These are phyloP conservation scores for Clavaria fumosa DNA, from an alignment of 768 basidiomycete species.

Conservation along the genomic window DNA sequence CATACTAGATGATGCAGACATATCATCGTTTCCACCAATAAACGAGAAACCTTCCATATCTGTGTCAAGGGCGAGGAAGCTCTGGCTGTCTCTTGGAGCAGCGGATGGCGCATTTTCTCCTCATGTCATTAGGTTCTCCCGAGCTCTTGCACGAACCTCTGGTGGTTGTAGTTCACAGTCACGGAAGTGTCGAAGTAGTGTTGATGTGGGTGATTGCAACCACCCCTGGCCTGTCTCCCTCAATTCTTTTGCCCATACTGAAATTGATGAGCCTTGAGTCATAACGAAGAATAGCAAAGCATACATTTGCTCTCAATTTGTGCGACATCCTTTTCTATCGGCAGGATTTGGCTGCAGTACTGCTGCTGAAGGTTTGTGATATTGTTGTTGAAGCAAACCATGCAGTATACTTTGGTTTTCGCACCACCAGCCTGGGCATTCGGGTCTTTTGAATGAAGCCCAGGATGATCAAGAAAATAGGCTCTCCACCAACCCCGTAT, in stretches of 20 bases:
- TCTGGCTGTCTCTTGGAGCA: not conserved
- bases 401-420: not conserved
- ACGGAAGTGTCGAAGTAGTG: not conserved
- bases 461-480: conserved; percentile 1
- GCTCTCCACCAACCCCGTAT: conserved; percentile 1
- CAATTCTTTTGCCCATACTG: not conserved
- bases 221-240: not conserved
- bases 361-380: not conserved
- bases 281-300: not conserved
- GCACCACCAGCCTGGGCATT: not conserved
- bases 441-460: not conserved
- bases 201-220: conserved; percentile 1
- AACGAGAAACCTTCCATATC: no score
- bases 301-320: conserved; percentile 1
- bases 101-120: not conserved
- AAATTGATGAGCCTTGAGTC: not conserved
- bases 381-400: not conserved
- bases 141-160: no score
- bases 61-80: no score
- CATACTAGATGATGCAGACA: no score
- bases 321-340: no score
- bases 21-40: no score
- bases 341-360: not conserved
- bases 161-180: conserved; percentile 1
- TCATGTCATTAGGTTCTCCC: not conserved